A percentile compares a stretch with the other conserved stretches of the same genome.
Conservation (phyloP, 345 rosid species). For the Eucalyptus sideroxylon region DNA sequence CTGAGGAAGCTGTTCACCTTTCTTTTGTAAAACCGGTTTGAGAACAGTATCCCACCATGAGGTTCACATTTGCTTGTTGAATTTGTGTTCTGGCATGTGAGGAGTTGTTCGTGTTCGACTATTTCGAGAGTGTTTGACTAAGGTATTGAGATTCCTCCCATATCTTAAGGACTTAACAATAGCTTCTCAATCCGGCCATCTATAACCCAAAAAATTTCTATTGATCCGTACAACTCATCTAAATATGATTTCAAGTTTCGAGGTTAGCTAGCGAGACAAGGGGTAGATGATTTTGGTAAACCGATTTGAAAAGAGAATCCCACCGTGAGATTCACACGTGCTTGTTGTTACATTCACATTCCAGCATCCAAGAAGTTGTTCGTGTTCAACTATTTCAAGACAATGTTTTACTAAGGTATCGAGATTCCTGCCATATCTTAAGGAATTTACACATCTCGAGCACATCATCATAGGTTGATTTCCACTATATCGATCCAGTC, state of each 20-base stretch:
- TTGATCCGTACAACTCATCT: too few relatives aligned
- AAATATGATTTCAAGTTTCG: not conserved
- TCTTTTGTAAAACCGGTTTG: too few relatives aligned
- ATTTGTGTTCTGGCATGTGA: not conserved
- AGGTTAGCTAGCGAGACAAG: accelerated
- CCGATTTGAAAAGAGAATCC: accelerated
- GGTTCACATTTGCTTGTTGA: not conserved
- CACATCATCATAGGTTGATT: accelerated
- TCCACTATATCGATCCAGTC: accelerated
- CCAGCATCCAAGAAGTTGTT: not conserved
- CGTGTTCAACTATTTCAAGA: accelerated
- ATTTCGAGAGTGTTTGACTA: not conserved
- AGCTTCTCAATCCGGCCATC: not conserved
- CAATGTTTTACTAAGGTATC: not conserved
- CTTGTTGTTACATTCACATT: not conserved
- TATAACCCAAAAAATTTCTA: not conserved
- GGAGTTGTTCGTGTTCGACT: not conserved
- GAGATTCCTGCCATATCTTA: not conserved
- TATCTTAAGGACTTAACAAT: not conserved
- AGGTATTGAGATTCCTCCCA: not conserved
- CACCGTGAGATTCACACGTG: accelerated
- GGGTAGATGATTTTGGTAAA: not conserved
- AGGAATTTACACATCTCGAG: accelerated
- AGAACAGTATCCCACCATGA: not conserved
- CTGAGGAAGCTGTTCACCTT: too few relatives aligned